Conservation (phyloP, 257 asterid genomes). For the Penstemon davidsonii region DNA sequence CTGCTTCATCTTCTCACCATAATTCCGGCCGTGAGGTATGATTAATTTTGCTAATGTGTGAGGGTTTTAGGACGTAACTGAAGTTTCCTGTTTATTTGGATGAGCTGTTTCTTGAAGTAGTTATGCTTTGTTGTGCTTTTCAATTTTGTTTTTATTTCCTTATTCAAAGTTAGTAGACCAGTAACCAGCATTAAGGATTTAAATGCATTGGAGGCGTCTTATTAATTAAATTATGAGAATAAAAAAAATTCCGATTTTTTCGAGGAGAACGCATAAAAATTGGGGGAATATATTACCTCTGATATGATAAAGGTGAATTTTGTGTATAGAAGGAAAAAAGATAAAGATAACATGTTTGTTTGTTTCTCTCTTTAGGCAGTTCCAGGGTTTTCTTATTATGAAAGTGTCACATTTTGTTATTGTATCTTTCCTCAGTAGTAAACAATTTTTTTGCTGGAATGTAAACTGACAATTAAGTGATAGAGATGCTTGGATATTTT, state of each 20-base stretch:
- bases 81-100: constrained; percentile 4
- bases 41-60: constrained; percentile 5
- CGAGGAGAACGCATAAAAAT: not conserved
- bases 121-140: not conserved
- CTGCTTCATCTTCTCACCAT: constrained; percentile 61
- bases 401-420: too few species aligned
- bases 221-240: constrained; percentile 4
- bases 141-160: too few species aligned
- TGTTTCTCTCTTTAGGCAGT: too few species aligned
- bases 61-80: constrained; percentile 32
- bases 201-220: constrained; percentile 3
- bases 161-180: not conserved
- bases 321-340: constrained; percentile 13
- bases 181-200: constrained; percentile 19
- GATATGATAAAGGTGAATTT: not conserved
- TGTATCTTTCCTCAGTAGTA: too few species aligned
- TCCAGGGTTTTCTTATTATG: not conserved
- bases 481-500: too few species aligned
- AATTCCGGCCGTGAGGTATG: constrained; percentile 80
- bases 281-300: too few species aligned
- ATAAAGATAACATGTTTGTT: too few species aligned
- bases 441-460: too few species aligned
- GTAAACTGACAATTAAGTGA: too few species aligned
- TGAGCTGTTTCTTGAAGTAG: constrained; percentile 8
- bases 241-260: constrained; percentile 2